These are phyloP conservation scores for Phytophthora cactorum DNA, from an alignment of 352 stramenopile genomes.

Conservation along the genomic window DNA sequence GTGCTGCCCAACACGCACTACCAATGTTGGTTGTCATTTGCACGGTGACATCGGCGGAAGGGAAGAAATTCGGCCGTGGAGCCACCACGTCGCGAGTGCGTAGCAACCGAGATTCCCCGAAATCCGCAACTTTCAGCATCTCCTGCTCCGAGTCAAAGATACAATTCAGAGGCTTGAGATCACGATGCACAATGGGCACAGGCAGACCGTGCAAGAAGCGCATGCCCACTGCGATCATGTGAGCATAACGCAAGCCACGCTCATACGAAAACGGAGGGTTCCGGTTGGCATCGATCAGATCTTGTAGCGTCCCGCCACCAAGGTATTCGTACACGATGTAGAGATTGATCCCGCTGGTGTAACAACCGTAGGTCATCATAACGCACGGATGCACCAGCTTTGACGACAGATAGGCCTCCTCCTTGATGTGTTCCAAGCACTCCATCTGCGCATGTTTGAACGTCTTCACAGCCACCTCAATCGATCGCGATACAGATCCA, in stretches of 20 bases:
- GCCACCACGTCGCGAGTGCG: constrained; percentile 64
- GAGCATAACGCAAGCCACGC: constrained; percentile 69
- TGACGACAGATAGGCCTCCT: constrained; percentile 82
- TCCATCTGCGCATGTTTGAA: constrained; percentile 84
- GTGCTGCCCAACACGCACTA: constrained; percentile 81
- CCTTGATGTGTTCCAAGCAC: constrained; percentile 80
- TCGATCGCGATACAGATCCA: constrained; percentile 46
- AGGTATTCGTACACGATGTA: constrained; percentile 88
- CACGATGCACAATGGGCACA: constrained; percentile 80
- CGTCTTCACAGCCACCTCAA: constrained; percentile 83
- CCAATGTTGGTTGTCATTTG: constrained; percentile 88
- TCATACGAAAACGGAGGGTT: constrained; percentile 62
- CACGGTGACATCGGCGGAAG: constrained; percentile 64
- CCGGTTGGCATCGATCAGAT: constrained; percentile 62
- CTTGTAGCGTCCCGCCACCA: constrained; percentile 80
- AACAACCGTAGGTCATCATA: constrained; percentile 88
- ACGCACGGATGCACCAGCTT: constrained; percentile 81
- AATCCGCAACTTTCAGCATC: constrained; percentile 85
- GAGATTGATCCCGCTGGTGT: constrained; percentile 78
- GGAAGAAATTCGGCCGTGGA: constrained; percentile 61
- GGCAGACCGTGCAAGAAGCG: constrained; percentile 76
- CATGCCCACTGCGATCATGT: constrained; percentile 86
- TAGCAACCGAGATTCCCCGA: constrained; percentile 78
- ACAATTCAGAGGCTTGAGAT: constrained; percentile 85
- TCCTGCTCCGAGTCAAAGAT: constrained; percentile 80